These are phyloP conservation scores for Ustilago esculenta DNA, from an alignment of 1,284 basidiomycete species.

Conservation along the genomic window DNA sequence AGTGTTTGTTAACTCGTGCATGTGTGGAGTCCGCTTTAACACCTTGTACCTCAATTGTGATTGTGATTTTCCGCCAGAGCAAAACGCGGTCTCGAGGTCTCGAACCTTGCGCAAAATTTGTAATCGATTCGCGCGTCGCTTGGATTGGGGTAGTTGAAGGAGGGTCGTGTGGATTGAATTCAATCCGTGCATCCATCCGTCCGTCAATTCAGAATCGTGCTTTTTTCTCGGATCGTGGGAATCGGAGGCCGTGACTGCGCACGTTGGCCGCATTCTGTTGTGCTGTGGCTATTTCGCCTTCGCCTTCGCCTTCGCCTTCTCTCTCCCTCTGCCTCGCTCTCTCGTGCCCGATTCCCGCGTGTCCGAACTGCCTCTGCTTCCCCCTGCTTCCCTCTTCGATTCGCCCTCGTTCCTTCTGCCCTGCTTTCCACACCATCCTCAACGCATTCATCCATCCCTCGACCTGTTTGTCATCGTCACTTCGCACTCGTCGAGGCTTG, in stretches of 20 bases:
- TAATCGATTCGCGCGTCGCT: no score
- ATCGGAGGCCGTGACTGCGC: constrained; percentile 16
- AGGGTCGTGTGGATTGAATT: background rate
- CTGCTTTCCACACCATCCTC: background rate
- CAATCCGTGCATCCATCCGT: no score
- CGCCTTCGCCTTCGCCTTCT: background rate
- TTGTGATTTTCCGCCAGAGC: no score
- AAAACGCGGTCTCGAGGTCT: no score
- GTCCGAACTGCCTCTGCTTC: background rate
- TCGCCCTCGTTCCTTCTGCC: constrained; percentile 9
- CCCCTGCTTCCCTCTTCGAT: background rate
- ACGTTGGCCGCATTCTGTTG: constrained; percentile 6
- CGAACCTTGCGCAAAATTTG: no score
- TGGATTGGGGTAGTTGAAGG: no score
- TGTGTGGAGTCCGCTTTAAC: no score
- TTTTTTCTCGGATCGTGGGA: constrained; percentile 39
- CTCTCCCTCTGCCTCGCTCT: background rate
- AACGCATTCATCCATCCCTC: background rate
- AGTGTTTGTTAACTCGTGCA: no score
- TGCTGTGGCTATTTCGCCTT: no score
- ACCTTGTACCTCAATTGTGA: no score
- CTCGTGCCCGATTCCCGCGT: constrained; percentile 24
- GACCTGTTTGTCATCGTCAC: background rate
- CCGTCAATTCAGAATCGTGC: no score
- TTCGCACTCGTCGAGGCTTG: background rate